phyloP scores from a whole-genome alignment of 2,329 filamentous ascomycete species.

The Aspergillus sp. region DNA sequence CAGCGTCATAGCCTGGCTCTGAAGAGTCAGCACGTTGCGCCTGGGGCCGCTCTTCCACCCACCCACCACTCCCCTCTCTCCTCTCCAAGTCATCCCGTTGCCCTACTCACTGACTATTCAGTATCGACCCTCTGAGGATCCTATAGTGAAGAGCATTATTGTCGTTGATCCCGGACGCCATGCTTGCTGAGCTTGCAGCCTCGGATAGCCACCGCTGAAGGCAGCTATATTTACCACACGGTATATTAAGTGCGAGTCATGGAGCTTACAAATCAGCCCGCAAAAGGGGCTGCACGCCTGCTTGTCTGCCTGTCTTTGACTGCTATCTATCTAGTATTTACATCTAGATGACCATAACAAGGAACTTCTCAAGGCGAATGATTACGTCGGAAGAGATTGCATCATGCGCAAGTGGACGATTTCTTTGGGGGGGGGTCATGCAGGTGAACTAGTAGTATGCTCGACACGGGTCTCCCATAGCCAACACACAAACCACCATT shows the following conservation, averaged over 20 bases:
- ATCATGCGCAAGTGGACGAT: background rate
- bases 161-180: background rate
- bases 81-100: conserved; percentile 4
- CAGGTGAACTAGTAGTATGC: too few relatives aligned
- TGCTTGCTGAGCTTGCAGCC: background rate
- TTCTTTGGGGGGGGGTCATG: background rate
- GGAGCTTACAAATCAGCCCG: background rate
- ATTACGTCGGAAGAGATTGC: background rate
- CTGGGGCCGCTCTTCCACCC: background rate
- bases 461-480: too few relatives aligned
- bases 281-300: background rate
- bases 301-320: background rate
- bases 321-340: background rate
- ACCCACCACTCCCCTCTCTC: background rate
- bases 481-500: too few relatives aligned
- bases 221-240: conserved; percentile 6
- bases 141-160: conserved; percentile 1
- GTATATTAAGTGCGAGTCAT: conserved; percentile 2
- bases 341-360: background rate
- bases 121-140: conserved; percentile 1
- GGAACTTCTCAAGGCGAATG: background rate
- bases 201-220: background rate
- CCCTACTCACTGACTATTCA: background rate
- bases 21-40: conserved; percentile 2
- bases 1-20: background rate